phyloP scores from a whole-genome alignment of 306 rosid species.

The Dalbergia cultrata region DNA sequence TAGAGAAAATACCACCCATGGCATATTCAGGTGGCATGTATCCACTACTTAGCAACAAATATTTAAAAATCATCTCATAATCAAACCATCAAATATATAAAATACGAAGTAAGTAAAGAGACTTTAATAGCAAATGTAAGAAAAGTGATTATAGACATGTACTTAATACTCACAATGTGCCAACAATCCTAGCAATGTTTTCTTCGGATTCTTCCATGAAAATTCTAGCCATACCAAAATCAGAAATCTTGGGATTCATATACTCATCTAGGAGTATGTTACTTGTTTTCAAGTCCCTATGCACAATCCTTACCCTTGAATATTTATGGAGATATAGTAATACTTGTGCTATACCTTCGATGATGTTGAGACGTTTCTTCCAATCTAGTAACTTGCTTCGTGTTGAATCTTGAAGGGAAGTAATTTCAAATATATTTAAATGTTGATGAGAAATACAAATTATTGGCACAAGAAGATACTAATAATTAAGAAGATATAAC shows the following conservation, averaged over 20 bases:
- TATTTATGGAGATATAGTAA: slow-evolving; percentile 42
- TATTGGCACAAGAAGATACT: background rate
- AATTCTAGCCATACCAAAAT: slow-evolving; percentile 49
- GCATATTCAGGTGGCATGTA: slow-evolving; percentile 45
- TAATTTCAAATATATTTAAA: too few species aligned
- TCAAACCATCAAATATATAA: too few species aligned
- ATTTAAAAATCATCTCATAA: too few species aligned
- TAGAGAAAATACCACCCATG: slow-evolving; percentile 43
- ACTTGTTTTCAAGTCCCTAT: slow-evolving; percentile 44
- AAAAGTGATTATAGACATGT: background rate
- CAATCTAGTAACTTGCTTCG: slow-evolving; percentile 35
- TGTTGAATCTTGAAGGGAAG: slow-evolving; percentile 27
- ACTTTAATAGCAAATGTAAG: too few species aligned
- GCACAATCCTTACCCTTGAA: slow-evolving; percentile 35
- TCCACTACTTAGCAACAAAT: background rate
- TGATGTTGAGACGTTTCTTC: slow-evolving; percentile 38
- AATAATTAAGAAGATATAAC: too few species aligned
- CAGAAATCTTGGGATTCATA: slow-evolving; percentile 46
- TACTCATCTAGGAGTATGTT: slow-evolving; percentile 46
- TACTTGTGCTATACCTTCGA: slow-evolving; percentile 43
- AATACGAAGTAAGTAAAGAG: too few species aligned
- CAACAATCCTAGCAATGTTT: slow-evolving; percentile 44
- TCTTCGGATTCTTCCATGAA: slow-evolving; percentile 15
- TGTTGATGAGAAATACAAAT: too few species aligned
- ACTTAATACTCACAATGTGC: slow-evolving; percentile 41